Evolutionary conservation across 495 filamentous ascomycete genomes (phyloP), one percentile per base, ranked within the genome.

Genomic region (Sporormia fimetaria): DNA sequence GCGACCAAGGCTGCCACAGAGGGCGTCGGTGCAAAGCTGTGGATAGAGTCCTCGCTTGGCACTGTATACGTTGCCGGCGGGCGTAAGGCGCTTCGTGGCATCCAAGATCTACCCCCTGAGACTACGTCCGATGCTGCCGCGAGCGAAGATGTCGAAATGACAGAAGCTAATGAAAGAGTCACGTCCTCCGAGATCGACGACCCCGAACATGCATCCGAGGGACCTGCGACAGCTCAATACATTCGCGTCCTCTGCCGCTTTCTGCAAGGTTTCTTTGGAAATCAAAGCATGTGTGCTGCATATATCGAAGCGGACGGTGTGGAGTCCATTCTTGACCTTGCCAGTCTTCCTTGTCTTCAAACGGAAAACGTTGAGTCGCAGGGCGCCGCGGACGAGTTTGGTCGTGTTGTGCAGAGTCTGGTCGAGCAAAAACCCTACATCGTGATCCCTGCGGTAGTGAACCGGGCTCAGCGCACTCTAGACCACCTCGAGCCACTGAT

Each of bases 391-490:
- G 71, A 76, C 23, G 74, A 78, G 37, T 65, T 94, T 21, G 69
- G 73, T 6, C 73, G 73, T 11, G 77, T 90, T n/a, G 63, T 93
- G 11, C 76, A 87, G 44, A 69, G 78, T 47, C 69, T 93, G 41
- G 75, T 86, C 23, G 92, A 96, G 55, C 74, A 75, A 11, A 87
- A 82, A 52, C 80, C 88, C 14, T 76, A 90, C 55, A 63, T 88
- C 6, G 77, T 85, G 2, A 63, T 96, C 9, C 85, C 86, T 0
- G 83, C 84, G 6, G 60, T 95, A 18, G 61, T 95, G 16, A 72
- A 75, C 42, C 74, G 84, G 30, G 71, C 80, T 6, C 81, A 92
- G 48, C 60, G 58, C 20, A 74, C 78, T 15, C 63, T 87, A 23
- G 69, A 84, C 48, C 68, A 64, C 28, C 67, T 95, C 10, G 62